Evolutionary conservation across 192 early-diverging fungal species (phyloP), one percentile per base, ranked within the genome.

Genomic region (Physocladia obscura): DNA sequence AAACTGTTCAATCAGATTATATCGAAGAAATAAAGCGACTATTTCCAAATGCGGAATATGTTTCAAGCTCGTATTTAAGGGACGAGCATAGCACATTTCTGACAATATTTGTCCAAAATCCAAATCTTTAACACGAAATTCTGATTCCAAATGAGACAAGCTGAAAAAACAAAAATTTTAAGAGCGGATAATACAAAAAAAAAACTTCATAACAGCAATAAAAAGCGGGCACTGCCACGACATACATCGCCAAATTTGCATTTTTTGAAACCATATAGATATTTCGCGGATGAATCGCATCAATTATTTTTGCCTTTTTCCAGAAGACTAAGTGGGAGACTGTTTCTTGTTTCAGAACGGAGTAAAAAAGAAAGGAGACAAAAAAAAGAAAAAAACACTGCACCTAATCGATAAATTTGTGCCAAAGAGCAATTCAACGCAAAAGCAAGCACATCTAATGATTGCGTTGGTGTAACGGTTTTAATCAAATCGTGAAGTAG

Each of bases 251-350:
- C n/a, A 90, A 63, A 55, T 83, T 79, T 0, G 88, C 87, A 39
- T 84, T 71, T 21, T 85, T 87, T 1, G 90, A 84, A 1, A 92
- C 82, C 1, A 92, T 88, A 74, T 98, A 98, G 2, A 91, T 84
- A 65, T 93, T 91, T 27, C 83, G 73, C 26, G 84, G 77, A 63
- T 80, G 82, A 47, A 97, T 89, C 4, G 89, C 87, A 77, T 95
- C 86, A 48, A 98, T 92, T 32, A 98, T 80, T 71, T 92, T 92
- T 11, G 94, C 95, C 63, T 94, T 91, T 58, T 84, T 77, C 96
- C 96, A 98, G 74, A 91, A 95, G 30, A 95, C 91, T 32, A 98
- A 76, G 76, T 98, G 96, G 0, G 94, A 89, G 3, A 90, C 94
- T 24, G 26, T 52, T 58, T 29, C 21, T 19, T 29, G 19, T 6